Evolutionary conservation across 2,329 filamentous ascomycete species (phyloP), one percentile per base, ranked within the genome.

Genomic region (Hymenoscyphus albidus): DNA sequence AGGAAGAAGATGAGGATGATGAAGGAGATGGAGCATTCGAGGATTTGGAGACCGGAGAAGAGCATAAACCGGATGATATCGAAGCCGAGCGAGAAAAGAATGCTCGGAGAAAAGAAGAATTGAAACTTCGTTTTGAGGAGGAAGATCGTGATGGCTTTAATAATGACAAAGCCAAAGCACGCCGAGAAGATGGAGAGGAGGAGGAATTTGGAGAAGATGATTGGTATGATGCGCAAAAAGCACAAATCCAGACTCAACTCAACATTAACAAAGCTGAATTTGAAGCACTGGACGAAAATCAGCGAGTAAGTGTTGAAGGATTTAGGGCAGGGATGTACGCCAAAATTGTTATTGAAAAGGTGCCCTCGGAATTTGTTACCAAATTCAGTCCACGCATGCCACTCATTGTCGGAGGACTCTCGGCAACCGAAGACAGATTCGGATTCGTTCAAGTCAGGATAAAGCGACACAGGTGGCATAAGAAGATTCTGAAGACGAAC

Each of bases 221-320:
- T 63, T 99, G 96, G 96, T 99, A 99, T 76, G 95, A 98, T 74
- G 87, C 91, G 35, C 95, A 99, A 76, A 99, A 99, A 80, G 92
- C 95, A 39, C 85, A 90, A 76, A 88, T 99, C 65, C 91, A 97
- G 78, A 97, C 97, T 79, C 95, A 99, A 77, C 85, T 95, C 68
- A 91, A 96, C 73, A 97, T 99, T 85, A 99, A 99, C 80, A 92
- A 93, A 74, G 87, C 92, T 65, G 96, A 98, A 75, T 97, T 96
- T 69, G 92, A 93, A 71, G 85, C 86, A 62, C 85, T 99, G 2
- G 95, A 99, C 74, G 90, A 95, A 68, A 81, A 85, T 55, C 93
- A 96, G 67, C 87, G 95, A 61, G 83, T 89, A 2, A 87, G 90
- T 9, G 92, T 97, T 16, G 94, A 98, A 79, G 95, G 95, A 13